Evolutionary conservation across 768 basidiomycete species (phyloP).

Genomic region (Leccinum uliginosum): DNA sequence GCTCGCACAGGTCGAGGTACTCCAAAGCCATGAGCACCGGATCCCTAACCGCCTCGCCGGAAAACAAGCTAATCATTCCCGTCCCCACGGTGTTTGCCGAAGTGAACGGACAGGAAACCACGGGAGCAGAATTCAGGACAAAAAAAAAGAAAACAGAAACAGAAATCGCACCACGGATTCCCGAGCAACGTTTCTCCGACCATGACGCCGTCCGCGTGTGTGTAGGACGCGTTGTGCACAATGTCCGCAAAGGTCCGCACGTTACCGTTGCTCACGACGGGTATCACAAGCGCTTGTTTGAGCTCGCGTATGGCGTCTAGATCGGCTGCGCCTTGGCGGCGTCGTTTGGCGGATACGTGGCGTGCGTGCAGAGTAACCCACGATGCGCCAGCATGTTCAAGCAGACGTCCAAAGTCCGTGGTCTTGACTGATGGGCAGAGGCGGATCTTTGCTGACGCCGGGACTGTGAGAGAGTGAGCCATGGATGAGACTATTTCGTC

Average conservation of each 20-base stretch:
- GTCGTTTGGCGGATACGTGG: constrained; percentile 62
- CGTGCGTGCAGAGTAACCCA: constrained; percentile 76
- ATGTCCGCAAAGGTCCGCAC: constrained; percentile 60
- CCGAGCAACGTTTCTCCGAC: constrained; percentile 73
- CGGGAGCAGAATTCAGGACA: not conserved
- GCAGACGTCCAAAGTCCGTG: constrained; percentile 47
- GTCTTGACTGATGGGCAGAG: constrained; percentile 54
- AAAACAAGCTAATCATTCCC: constrained; percentile 48
- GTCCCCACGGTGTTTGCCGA: not conserved
- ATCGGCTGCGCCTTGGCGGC: constrained; percentile 70
- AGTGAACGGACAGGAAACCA: not conserved
- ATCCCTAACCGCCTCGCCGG: constrained; percentile 45
- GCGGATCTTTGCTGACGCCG: constrained; percentile 61
- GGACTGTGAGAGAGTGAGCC: constrained; percentile 57
- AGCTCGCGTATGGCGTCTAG: constrained; percentile 54
- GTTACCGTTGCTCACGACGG: constrained; percentile 77
- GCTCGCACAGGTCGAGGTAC: constrained; percentile 59
- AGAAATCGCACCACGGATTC: constrained; percentile 59
- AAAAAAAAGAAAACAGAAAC: not conserved
- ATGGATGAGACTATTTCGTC: constrained; percentile 55
- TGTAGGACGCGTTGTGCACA: constrained; percentile 45
- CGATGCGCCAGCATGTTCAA: constrained; percentile 63
- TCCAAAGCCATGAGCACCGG: constrained; percentile 65
- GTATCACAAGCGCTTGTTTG: constrained; percentile 47
- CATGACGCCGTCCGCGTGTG: constrained; percentile 73